Evolutionary conservation across 2,329 filamentous ascomycete species (phyloP).

Genomic region (Gaeumannomyces sp.): DNA sequence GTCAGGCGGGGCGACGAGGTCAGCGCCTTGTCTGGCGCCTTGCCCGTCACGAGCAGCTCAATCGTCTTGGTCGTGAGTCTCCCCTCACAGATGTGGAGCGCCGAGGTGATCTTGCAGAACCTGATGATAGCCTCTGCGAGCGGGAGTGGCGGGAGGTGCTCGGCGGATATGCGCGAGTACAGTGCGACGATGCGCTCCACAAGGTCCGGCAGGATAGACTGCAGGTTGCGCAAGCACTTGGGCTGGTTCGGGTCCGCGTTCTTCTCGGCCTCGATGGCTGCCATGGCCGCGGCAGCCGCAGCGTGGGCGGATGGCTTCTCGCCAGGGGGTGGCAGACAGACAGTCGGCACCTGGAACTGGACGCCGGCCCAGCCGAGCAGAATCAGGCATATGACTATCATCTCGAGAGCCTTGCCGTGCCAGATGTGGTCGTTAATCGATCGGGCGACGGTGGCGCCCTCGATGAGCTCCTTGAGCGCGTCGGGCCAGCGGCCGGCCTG

Average conservation of each 20-base stretch:
- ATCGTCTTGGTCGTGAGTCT: slow-evolving; percentile 54
- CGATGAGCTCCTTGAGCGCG: slow-evolving; percentile 74
- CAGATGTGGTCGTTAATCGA: slow-evolving; percentile 88
- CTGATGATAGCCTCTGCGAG: slow-evolving; percentile 69
- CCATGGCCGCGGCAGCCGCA: slow-evolving; percentile 8
- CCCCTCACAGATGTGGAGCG: slow-evolving; percentile 60
- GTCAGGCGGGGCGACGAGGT: slow-evolving; percentile 50
- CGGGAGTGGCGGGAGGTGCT: slow-evolving; percentile 64
- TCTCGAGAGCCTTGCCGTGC: slow-evolving; percentile 92
- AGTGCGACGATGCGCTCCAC: slow-evolving; percentile 68
- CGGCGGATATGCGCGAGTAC: slow-evolving; percentile 64
- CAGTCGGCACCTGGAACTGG: slow-evolving; percentile 68
- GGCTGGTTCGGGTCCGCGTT: slow-evolving; percentile 42
- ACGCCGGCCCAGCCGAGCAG: slow-evolving; percentile 78
- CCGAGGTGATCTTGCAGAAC: slow-evolving; percentile 63
- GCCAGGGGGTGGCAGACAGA: slow-evolving; percentile 48
- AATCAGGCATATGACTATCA: slow-evolving; percentile 74
- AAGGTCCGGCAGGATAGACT: slow-evolving; percentile 62
- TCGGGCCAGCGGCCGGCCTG: slow-evolving; percentile 87
- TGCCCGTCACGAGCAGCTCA: slow-evolving; percentile 60
- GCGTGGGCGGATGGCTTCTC: slow-evolving; percentile 27
- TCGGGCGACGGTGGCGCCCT: slow-evolving; percentile 71
- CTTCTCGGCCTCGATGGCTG: slow-evolving; percentile 30
- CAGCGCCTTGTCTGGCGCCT: slow-evolving; percentile 41
- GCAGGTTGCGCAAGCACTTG: slow-evolving; percentile 47